Conservation (phyloP, 2,329 filamentous ascomycete genomes). For the Hymenoscyphus salicellus region DNA sequence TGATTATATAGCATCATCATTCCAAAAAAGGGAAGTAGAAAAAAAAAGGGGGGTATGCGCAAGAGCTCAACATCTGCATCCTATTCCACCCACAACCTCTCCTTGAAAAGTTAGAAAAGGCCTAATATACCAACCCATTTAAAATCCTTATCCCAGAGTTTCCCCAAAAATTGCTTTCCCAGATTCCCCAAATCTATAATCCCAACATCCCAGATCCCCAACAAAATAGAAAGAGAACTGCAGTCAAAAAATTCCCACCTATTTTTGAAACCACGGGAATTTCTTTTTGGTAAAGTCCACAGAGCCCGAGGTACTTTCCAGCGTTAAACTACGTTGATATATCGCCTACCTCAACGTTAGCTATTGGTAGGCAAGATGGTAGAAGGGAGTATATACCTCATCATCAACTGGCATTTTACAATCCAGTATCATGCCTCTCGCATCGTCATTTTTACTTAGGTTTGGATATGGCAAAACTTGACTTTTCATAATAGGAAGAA, state of each 20-base stretch:
- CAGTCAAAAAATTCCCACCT: constrained; percentile 6
- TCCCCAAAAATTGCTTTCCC: not conserved
- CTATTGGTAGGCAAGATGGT: not conserved
- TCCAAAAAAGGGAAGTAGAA: not conserved
- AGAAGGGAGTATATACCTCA: constrained; percentile 59
- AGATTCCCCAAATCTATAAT: not conserved
- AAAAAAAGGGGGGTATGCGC: not conserved
- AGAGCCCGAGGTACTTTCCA: constrained; percentile 51
- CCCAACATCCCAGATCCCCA: not conserved
- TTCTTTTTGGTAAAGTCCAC: constrained; percentile 58
- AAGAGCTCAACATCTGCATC: not conserved
- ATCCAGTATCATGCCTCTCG: constrained; percentile 74
- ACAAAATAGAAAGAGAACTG: not conserved
- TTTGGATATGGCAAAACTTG: constrained; percentile 80
- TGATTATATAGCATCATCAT: not conserved
- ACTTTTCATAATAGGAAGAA: constrained; percentile 86
- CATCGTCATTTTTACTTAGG: constrained; percentile 64
- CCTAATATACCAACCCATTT: not conserved
- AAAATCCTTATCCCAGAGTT: not conserved
- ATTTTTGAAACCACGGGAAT: constrained; percentile 57
- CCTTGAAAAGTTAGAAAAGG: not conserved
- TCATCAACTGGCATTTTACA: constrained; percentile 80
- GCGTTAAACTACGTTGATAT: constrained; percentile 58
- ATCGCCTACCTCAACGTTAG: constrained; percentile 52
- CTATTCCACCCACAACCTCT: not conserved